Evolutionary conservation across 2,329 filamentous ascomycete genomes (phyloP).

Genomic region (Colletotrichum siamense): DNA sequence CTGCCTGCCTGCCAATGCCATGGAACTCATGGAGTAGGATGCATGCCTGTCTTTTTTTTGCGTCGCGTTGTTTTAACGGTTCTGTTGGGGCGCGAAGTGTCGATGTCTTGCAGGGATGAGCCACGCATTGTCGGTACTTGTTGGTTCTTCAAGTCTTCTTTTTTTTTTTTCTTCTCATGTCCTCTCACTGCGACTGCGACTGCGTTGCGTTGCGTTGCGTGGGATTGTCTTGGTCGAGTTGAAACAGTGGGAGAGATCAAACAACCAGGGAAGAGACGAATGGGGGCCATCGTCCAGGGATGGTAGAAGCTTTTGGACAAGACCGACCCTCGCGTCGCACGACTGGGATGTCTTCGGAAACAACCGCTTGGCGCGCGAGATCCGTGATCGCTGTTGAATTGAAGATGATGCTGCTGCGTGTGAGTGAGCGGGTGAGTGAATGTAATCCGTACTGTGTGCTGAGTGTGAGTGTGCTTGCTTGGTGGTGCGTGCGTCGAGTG

Average conservation of each 20-base stretch:
- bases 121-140: background rate
- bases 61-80: background rate
- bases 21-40: background rate
- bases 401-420: background rate
- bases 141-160: background rate
- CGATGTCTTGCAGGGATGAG: background rate
- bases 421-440: background rate
- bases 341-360: constrained; percentile 19
- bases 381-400: constrained; percentile 5
- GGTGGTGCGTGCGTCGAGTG: background rate
- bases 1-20: background rate
- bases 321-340: constrained; percentile 19
- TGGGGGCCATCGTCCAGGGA: constrained; percentile 1
- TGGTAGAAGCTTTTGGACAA: constrained; percentile 20
- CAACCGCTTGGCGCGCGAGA: constrained; percentile 20
- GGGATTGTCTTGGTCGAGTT: constrained; percentile 7
- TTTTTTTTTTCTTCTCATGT: background rate
- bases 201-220: background rate
- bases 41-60: background rate
- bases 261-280: constrained; percentile 9
- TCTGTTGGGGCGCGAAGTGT: background rate
- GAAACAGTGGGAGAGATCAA: constrained; percentile 21
- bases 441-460: background rate
- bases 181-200: background rate
- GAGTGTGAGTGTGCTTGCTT: background rate